Conservation (phyloP, 2,329 filamentous ascomycete species). For the Neospermospora avenae region DNA sequence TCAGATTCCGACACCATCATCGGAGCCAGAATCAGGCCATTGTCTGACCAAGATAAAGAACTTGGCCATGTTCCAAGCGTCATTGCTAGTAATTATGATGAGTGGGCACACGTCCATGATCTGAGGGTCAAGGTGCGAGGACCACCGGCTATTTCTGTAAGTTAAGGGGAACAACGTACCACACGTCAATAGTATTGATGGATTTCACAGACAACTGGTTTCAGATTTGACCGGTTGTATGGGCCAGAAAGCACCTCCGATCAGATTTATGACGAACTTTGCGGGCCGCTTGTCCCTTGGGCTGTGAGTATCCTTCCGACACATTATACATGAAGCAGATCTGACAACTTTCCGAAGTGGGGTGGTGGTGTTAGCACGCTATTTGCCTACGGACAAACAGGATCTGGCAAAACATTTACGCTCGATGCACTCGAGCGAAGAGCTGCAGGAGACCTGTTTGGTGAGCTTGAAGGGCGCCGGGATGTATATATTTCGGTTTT, state of each 20-base stretch:
- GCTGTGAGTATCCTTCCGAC: not conserved
- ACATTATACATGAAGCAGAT: not conserved
- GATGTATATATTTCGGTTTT: slow-evolving; percentile 90
- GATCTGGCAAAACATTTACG: slow-evolving; percentile 47
- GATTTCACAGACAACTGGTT: not conserved
- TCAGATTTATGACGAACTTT: slow-evolving; percentile 19
- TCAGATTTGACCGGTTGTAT: slow-evolving; percentile 12
- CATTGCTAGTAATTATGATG: not conserved
- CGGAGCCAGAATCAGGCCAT: not conserved
- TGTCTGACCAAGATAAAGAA: not conserved
- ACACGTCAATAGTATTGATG: not conserved
- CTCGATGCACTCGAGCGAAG: slow-evolving; percentile 42
- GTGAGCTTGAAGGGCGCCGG: slow-evolving; percentile 78
- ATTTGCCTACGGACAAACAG: slow-evolving; percentile 48
- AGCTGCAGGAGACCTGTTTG: slow-evolving; percentile 56
- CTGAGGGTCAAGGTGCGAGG: not conserved
- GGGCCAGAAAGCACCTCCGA: slow-evolving; percentile 11
- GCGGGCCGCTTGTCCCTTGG: slow-evolving; percentile 9
- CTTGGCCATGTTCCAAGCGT: not conserved
- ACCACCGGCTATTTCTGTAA: not conserved
- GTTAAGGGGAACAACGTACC: not conserved
- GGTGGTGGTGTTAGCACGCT: slow-evolving; percentile 47
- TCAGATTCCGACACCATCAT: not conserved
- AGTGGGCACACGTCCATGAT: not conserved
- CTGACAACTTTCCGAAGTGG: slow-evolving; percentile 25